phyloP scores from a whole-genome alignment of 441 rosid species.

The Eruca vesicaria region DNA sequence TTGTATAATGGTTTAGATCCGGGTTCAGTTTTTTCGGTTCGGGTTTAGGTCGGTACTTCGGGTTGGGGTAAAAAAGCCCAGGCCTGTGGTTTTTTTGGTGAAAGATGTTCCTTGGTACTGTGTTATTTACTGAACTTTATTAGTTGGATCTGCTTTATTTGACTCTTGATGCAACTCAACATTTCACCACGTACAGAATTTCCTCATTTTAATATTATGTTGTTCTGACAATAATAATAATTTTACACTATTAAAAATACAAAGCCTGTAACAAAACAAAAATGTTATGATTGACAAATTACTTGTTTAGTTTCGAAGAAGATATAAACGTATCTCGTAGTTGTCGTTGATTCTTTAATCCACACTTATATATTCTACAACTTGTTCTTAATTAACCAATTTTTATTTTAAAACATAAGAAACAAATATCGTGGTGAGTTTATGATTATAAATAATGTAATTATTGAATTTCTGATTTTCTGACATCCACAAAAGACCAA shows the following conservation, averaged over 20 bases:
- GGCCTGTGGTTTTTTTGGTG: too few relatives aligned
- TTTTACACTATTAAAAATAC: neutral
- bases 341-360: neutral
- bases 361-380: neutral
- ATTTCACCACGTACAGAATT: neutral
- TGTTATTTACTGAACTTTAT: neutral
- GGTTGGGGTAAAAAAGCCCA: too few relatives aligned
- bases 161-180: slow-evolving; percentile 14
- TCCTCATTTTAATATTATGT: neutral
- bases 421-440: slow-evolving; percentile 15
- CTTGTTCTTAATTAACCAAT: neutral
- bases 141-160: slow-evolving; percentile 13
- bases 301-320: neutral
- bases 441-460: neutral
- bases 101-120: too few relatives aligned
- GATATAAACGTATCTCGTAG: neutral
- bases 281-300: neutral
- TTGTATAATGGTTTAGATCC: too few relatives aligned
- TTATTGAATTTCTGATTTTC: neutral
- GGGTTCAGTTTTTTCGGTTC: too few relatives aligned
- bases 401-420: neutral
- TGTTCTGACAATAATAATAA: neutral
- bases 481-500: neutral
- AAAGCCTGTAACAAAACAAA: neutral
- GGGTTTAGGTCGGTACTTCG: too few relatives aligned